Base-by-base conservation (phyloP, 768 basidiomycete species). In the Neoboletus brunneissimus region DNA sequence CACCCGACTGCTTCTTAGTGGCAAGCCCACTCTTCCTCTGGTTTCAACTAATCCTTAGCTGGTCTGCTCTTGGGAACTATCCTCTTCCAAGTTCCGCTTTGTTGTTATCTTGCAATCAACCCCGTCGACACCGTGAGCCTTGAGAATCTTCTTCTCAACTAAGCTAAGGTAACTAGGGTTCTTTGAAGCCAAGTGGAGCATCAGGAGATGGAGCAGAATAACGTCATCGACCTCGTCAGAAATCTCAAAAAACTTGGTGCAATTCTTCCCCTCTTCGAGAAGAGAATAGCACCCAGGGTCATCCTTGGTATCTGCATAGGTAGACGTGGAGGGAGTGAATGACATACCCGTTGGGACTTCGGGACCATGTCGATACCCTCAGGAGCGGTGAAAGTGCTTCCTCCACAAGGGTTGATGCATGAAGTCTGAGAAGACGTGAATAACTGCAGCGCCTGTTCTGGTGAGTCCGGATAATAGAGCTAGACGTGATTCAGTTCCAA, bases 191-290 rank as follows among this genome's bases (percentile, higher is more conserved):
- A 29, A 35, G 29, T 50, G 31, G 25, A 45, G 35, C 35, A 57
- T 20, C 22, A 57, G 47, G 18, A 18, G 48, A 5, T 32, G 47
- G 8, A 49, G 27, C 32, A 56, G 35, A 32, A 5, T 18, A 18
- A 38, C 37, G 6, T 10, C 35, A 13, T 18, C 15, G 0, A 60
- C 27, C 29, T 47, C 22, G n/a, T 49, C 22, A n/a, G 49, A 48
- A 12, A 51, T 25, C 40, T 47, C 41, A n/a, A 47, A 45, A 43
- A 51, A 5, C 22, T 22, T 38, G 13, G 20, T 29, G 10, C 35
- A n/a, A 23, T 54, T 41, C 31, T 54, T 40, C 47, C 44, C 58
- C 37, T 44, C 37, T 35, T 27, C 31, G 20, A 59, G 35, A 59
- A 22, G n/a, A 22, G 41, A 49, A 32, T 45, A 55, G 29, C 23